Evolutionary conservation across 345 rosid species (phyloP), one percentile per base, ranked within the genome.

Genomic region (Lepidium africanum): DNA sequence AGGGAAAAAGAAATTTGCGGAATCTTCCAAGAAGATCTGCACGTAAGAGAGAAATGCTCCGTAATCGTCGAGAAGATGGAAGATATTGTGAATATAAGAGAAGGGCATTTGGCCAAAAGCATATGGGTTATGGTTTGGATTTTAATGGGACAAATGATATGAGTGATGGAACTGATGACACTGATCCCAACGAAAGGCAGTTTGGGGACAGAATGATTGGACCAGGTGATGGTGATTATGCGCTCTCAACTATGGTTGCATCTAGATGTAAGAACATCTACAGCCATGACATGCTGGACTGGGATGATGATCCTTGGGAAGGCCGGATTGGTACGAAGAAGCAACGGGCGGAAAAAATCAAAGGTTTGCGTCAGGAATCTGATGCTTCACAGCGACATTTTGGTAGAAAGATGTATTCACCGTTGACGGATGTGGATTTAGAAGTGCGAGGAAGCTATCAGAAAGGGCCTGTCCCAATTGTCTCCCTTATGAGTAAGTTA

Each of bases 1-100:
- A 86, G 84, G 87, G 99, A 65, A 95, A 91, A 79, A 85, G 97
- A 77, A 91, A 89, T 61, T 74, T 78, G 35, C 85, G 99, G 5
- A 81, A 84, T 73, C 82, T 91, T 64, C 69, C 83, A 41, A 86
- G 83, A 70, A 76, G 81, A 76, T 74, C 85, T 63, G 58, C 75
- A 30, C 83, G 81, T 56, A 76, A 65, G 65, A 35, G 71, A 54
- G 51, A 59, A 52, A 43, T 59, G 69, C 69, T 59, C 5, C 73
- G 67, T 46, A 63, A 65, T 75, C 83, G 73, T 64, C 63, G 70
- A 35, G 65, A 59, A 58, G 70, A 59, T 73, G 84, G 84, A 69
- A 74, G 69, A 62, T 78, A 74, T 76, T 65, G 77, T 52, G 79
- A 83, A 76, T 72, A 69, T 39, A 80, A 74, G 67, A 76, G 78